Conservation (phyloP, 306 rosid species). For the Myrica gale region DNA sequence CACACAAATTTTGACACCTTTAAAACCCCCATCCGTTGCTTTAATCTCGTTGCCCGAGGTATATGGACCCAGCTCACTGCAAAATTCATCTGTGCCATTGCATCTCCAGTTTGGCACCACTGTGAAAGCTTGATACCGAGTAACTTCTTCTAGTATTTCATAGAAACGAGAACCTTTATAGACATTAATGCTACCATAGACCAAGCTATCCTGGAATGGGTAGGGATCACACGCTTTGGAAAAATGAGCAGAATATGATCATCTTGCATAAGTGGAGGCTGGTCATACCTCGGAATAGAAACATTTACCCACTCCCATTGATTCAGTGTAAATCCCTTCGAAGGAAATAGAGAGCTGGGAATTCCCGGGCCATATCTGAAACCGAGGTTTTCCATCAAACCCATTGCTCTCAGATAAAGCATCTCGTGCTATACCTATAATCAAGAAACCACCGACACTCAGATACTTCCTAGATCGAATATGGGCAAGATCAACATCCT, state of each 20-base stretch:
- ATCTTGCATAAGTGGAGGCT: constrained; percentile 63
- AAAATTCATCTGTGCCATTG: constrained; percentile 58
- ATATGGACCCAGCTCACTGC: constrained; percentile 81
- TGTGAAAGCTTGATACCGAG: constrained; percentile 55
- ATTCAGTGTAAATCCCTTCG: constrained; percentile 84
- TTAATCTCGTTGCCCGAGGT: constrained; percentile 56
- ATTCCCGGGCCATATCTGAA: constrained; percentile 59
- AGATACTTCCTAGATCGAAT: constrained; percentile 57
- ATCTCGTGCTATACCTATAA: constrained; percentile 55
- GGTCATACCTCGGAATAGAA: constrained; percentile 33
- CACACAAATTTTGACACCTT: constrained; percentile 63
- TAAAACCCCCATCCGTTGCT: constrained; percentile 72
- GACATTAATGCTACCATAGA: constrained; percentile 36
- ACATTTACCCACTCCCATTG: constrained; percentile 73
- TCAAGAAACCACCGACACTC: constrained; percentile 54
- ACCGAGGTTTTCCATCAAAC: constrained; percentile 43
- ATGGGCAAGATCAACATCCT: constrained; percentile 58
- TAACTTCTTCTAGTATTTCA: constrained; percentile 64
- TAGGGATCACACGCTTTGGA: constrained; percentile 78
- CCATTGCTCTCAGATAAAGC: constrained; percentile 36
- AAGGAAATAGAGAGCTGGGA: constrained; percentile 60
- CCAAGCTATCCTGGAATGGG: constrained; percentile 53
- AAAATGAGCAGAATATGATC: constrained; percentile 72
- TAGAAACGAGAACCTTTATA: constrained; percentile 61
- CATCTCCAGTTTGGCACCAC: constrained; percentile 88